Percentiles rank a stretch among this genome's conserved stretches.
Evolutionary conservation across 2,329 filamentous ascomycete species (phyloP).

Genomic region (Ceratocystiopsis brevicomis): DNA sequence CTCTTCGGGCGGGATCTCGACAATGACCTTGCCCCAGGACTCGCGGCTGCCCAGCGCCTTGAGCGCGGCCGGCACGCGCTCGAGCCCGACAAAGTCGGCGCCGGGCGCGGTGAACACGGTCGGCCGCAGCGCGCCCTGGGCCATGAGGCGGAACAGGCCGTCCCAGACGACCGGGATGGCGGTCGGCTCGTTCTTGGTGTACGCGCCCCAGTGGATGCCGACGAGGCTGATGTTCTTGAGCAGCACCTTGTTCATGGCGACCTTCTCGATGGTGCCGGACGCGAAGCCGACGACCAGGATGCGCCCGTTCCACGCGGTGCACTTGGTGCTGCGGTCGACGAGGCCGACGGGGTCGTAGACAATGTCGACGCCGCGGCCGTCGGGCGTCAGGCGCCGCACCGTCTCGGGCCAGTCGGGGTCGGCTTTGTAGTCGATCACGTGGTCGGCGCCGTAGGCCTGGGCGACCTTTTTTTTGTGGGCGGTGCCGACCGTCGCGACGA

Average conservation of each 20-base stretch:
- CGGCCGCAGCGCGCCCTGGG: conserved; percentile 57
- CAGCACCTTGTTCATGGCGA: conserved; percentile 79
- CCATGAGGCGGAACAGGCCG: conserved; percentile 61
- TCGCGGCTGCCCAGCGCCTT: conserved; percentile 45
- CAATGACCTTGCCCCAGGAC: conserved; percentile 93
- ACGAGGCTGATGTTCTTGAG: conserved; percentile 87
- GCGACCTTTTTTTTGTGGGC: conserved; percentile 65
- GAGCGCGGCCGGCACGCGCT: conserved; percentile 26
- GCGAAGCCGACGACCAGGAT: conserved; percentile 82
- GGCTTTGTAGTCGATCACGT: conserved; percentile 58
- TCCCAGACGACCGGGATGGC: conserved; percentile 59
- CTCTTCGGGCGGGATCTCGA: conserved; percentile 56
- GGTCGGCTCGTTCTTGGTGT: conserved; percentile 52
- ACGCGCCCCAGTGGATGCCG: conserved; percentile 82
- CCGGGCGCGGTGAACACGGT: conserved; percentile 58
- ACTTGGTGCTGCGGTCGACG: conserved; percentile 75
- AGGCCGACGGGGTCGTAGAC: conserved; percentile 90
- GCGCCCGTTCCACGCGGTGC: conserved; percentile 81
- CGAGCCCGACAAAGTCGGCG: conserved; percentile 50
- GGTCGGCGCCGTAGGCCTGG: conserved; percentile 63
- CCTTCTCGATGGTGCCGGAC: conserved; percentile 70
- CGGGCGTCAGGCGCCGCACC: conserved; percentile 62
- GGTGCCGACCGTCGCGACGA: conserved; percentile 81
- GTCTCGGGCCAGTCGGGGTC: conserved; percentile 41
- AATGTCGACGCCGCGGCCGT: conserved; percentile 61